phyloP scores from a whole-genome alignment of 2,329 filamentous ascomycete species.

The Colletotrichum filicis region DNA sequence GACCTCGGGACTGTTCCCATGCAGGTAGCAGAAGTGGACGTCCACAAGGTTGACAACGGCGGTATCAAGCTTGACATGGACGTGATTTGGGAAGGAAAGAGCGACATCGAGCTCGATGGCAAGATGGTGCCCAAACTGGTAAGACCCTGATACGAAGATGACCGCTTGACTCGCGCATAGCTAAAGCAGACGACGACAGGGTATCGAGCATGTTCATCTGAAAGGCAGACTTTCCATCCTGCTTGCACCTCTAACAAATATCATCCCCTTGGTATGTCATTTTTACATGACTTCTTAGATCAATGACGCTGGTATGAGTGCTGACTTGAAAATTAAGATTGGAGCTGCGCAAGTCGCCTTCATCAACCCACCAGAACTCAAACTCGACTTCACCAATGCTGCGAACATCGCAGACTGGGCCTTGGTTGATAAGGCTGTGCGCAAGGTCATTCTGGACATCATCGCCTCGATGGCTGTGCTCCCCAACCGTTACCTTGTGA shows the following conservation, averaged over 20 bases:
- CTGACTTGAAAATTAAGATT: slow-evolving; percentile 45
- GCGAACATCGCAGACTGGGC: slow-evolving; percentile 55
- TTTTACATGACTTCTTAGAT: neutral
- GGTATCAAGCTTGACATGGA: slow-evolving; percentile 62
- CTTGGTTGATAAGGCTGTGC: slow-evolving; percentile 54
- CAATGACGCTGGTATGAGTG: neutral
- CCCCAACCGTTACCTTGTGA: slow-evolving; percentile 60
- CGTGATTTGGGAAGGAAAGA: slow-evolving; percentile 56
- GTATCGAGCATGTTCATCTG: slow-evolving; percentile 56
- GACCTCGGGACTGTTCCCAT: slow-evolving; percentile 56
- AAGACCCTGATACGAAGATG: slow-evolving; percentile 17
- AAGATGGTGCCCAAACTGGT: slow-evolving; percentile 55
- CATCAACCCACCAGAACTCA: slow-evolving; percentile 57
- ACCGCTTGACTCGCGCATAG: neutral
- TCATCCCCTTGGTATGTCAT: slow-evolving; percentile 54
- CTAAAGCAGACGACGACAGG: slow-evolving; percentile 42
- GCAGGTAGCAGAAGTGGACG: slow-evolving; percentile 52
- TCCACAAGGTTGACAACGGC: slow-evolving; percentile 54
- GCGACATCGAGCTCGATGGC: slow-evolving; percentile 58
- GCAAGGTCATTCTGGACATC: slow-evolving; percentile 55
- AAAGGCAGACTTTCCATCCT: slow-evolving; percentile 55
- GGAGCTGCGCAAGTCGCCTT: slow-evolving; percentile 60
- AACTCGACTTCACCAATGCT: slow-evolving; percentile 59
- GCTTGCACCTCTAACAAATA: slow-evolving; percentile 55
- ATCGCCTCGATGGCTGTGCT: slow-evolving; percentile 57